Evolutionary conservation across 164 flowering plant genomes (phyloP), one percentile per base, ranked within the genome.

Genomic region (Berberis thunbergii): DNA sequence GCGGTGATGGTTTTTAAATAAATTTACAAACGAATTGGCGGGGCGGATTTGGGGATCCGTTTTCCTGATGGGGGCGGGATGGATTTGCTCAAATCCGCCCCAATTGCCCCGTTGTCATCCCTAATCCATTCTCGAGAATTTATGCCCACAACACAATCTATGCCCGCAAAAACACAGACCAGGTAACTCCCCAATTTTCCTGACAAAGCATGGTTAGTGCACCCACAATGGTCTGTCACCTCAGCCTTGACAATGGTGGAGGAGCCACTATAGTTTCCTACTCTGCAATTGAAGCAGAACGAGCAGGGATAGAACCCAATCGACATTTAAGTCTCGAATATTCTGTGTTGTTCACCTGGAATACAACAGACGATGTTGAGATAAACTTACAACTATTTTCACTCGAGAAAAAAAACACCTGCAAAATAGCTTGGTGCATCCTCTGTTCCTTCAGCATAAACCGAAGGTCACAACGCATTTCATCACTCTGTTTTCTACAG

Each of bases 211-310:
- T 72, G 72, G 5, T 71, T 43, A 59, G 78, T 69, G 72, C 76
- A 72, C 57, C 63, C 62, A 57, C 69, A 49, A 6, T 61, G 7
- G 10, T 69, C 62, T 12, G 72, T 65, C 64, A 74, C 76, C 69
- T 67, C 73, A 43, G 80, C 77, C 67, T 73, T 67, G 65, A 71
- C 71, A 72, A 67, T 72, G 53, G 73, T 68, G 72, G 78, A 71
- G 66, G 75, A 63, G 65, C 69, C 65, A 42, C 61, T 60, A 60
- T 50, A 50, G 56, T 60, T 40, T 62, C 65, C 57, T 9, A 57
- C 73, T 75, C 75, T 52, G 81, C 77, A 46, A 74, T 75, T 44
- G 65, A 72, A 57, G 79, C 79, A 50, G 79, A 72, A 57, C 45
- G 65, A 59, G 67, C 65, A 3, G 74, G 75, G 59, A 72, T 65